A percentile compares a stretch with the other conserved stretches of the same genome.
phyloP scores from a whole-genome alignment of 2,329 filamentous ascomycete genomes.

The Nakataea oryzae region DNA sequence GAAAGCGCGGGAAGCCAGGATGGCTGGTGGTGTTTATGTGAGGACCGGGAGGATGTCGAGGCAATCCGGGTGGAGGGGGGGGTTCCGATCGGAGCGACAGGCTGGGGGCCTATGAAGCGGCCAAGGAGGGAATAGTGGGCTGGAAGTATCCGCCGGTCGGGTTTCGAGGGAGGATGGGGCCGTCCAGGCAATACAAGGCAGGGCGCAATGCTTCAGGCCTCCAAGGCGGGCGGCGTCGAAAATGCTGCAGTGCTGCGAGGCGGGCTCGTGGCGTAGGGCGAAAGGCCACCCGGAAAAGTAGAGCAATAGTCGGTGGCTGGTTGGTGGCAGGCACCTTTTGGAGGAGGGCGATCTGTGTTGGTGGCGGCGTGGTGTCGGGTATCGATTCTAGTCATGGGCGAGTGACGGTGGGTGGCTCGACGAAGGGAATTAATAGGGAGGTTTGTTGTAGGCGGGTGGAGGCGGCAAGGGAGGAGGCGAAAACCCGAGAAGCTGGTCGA shows the following conservation, averaged over 20 bases:
- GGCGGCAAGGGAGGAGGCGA: too few species aligned
- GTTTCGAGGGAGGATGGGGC: not conserved
- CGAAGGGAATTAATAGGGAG: not conserved
- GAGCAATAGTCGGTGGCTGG: not conserved
- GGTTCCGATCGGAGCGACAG: not conserved
- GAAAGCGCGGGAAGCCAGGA: conserved; percentile 45
- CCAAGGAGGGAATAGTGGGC: not conserved
- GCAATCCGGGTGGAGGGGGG: too few species aligned
- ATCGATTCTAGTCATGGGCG: not conserved
- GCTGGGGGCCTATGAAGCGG: not conserved
- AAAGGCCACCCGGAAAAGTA: not conserved
- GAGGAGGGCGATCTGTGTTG: not conserved
- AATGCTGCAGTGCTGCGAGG: not conserved
- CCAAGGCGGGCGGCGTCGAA: not conserved
- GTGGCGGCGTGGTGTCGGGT: not conserved
- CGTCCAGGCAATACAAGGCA: not conserved
- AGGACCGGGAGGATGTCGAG: not conserved
- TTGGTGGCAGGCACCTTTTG: not conserved
- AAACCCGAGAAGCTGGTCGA: too few species aligned
- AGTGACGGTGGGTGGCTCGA: not conserved
- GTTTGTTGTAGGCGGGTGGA: not conserved
- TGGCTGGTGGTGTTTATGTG: conserved; percentile 16
- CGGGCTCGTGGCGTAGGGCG: too few species aligned
- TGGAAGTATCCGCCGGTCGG: not conserved
- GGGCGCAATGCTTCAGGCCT: not conserved